Evolutionary conservation across 805 yeast genomes (phyloP), one percentile per base, ranked within the genome.

Genomic region (Kluyveromyces aestuarii): DNA sequence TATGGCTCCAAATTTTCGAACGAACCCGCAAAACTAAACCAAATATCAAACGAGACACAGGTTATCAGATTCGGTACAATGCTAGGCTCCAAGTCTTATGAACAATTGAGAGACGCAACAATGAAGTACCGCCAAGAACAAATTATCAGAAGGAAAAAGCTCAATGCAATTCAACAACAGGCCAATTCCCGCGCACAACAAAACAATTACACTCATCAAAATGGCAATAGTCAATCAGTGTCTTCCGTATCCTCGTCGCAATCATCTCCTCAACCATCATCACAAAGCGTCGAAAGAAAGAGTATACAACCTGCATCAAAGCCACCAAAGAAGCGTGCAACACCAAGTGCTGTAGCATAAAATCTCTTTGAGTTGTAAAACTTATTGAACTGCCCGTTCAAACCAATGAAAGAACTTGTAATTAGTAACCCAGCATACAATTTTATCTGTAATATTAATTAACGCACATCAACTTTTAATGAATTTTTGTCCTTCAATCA

Each of bases 21-120:
- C 50, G 96, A 88, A 64, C 96, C 97, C 0, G 81, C 96, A 0
- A 75, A 77, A 48, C 73, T 90, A 57, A 90, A 90, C 61, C 84
- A 84, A 53, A 87, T 90, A 40, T 79, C 88, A 13, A 83, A 83
- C 47, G 91, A 82, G 46, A 89, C 96, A 1, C 97, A 90, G 66
- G 82, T 86, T 1, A 86, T 91, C 30, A 73, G 97, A 51, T 90
- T 90, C 67, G 96, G 96, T 8, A 80, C 95, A 7, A 89, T 89
- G 96, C 68, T 91, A 33, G 72, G 89, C 40, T 80, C 93, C 4
- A 91, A 90, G 64, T 82, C 96, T 0, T 86, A 86, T 61, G 96
- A 89, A 47, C 76, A 82, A 45, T 70, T 82, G 53, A 72, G 87
- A 57, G 88, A 89, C 61, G 84, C 90, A 18, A 80, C 68, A 18